These are phyloP conservation scores for Penicillium sumatraense DNA, from an alignment of 2,329 filamentous ascomycete genomes.

Conservation along the genomic window DNA sequence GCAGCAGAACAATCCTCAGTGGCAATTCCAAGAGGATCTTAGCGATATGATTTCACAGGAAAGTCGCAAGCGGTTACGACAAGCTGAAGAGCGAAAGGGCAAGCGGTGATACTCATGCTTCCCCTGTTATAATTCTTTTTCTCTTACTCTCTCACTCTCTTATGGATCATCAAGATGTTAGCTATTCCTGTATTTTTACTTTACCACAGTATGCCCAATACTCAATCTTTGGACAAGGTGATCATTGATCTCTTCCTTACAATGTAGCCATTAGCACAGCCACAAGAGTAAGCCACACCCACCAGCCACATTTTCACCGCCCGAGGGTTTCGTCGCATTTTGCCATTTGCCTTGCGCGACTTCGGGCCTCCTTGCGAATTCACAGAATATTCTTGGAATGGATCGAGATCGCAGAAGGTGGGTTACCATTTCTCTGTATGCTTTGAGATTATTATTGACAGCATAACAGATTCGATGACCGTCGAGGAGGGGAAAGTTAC, in stretches of 20 bases:
- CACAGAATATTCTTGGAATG: conserved; percentile 27
- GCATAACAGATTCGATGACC: conserved; percentile 41
- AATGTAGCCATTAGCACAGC: too few species aligned
- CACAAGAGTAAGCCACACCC: too few species aligned
- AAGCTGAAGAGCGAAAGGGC: conserved; percentile 77
- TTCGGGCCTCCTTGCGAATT: neutral
- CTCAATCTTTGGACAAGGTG: too few species aligned
- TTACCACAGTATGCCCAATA: too few species aligned
- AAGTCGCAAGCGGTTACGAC: conserved; percentile 85
- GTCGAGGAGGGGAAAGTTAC: conserved; percentile 50
- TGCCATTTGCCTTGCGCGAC: neutral
- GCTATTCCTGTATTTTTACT: too few species aligned
- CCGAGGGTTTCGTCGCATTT: neutral
- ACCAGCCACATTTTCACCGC: too few species aligned
- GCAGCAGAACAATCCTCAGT: conserved; percentile 69
- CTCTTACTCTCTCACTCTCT: too few species aligned
- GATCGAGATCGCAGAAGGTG: conserved; percentile 52
- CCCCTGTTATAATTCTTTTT: too few species aligned
- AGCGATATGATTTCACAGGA: conserved; percentile 96
- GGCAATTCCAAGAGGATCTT: conserved; percentile 84
- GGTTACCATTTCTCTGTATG: conserved; percentile 12
- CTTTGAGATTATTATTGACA: conserved; percentile 10
- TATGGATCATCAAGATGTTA: too few species aligned
- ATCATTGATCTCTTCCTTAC: too few species aligned
- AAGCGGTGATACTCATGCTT: conserved; percentile 58